A percentile compares a stretch with the other conserved stretches of the same genome.
phyloP scores from a whole-genome alignment of 495 filamentous ascomycete species.

The Penicillium maclennaniae region DNA sequence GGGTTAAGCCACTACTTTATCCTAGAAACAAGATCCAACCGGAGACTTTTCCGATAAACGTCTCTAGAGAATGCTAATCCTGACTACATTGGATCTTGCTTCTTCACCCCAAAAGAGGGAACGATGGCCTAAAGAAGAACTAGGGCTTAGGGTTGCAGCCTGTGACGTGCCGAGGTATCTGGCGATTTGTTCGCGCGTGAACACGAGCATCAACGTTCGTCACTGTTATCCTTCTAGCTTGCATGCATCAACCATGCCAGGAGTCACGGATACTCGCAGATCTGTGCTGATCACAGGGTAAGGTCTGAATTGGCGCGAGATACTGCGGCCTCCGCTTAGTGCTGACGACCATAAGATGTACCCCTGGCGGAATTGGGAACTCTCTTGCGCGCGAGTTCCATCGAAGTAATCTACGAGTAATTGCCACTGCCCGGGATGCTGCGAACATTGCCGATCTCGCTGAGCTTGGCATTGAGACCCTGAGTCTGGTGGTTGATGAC shows the following conservation, averaged over 20 bases:
- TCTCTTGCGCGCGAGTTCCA: slow-evolving; percentile 55
- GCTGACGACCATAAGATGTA: slow-evolving; percentile 40
- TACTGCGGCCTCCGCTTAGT: neutral
- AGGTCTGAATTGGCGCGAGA: slow-evolving; percentile 8
- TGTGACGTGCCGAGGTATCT: slow-evolving; percentile 14
- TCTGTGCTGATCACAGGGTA: slow-evolving; percentile 49
- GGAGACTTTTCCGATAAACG: neutral
- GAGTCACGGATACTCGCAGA: slow-evolving; percentile 31
- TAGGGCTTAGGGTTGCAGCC: slow-evolving; percentile 19
- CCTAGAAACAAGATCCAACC: neutral
- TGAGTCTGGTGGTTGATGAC: slow-evolving; percentile 51
- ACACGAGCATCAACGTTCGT: neutral
- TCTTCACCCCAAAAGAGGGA: neutral
- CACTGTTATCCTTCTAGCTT: neutral
- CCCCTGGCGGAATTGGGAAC: slow-evolving; percentile 57
- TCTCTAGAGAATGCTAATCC: neutral
- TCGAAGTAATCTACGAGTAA: slow-evolving; percentile 46
- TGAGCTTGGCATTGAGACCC: slow-evolving; percentile 49
- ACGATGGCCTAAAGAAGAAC: slow-evolving; percentile 10
- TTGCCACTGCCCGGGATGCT: slow-evolving; percentile 55
- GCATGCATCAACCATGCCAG: slow-evolving; percentile 13
- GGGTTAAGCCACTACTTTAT: neutral
- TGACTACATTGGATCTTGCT: neutral
- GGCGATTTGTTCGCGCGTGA: neutral
- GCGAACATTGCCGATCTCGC: slow-evolving; percentile 43